These are phyloP conservation scores for Lichina pygmaea DNA, from an alignment of 495 filamentous ascomycete genomes.

Conservation along the genomic window DNA sequence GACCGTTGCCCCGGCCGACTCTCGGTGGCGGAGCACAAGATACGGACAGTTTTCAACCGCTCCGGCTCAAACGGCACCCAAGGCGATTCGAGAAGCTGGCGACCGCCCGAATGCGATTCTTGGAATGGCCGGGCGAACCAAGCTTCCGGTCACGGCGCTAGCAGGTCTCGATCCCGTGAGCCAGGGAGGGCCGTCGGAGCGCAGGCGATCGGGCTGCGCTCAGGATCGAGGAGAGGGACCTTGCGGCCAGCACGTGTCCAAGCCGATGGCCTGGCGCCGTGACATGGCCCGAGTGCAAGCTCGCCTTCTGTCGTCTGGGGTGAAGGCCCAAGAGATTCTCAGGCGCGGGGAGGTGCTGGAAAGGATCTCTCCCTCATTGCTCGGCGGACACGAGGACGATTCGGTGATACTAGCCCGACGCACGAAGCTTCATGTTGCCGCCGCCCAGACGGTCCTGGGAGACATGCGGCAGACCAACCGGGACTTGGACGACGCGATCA, in stretches of 20 bases:
- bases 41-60: slow-evolving; percentile 9
- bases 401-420: slow-evolving; percentile 16
- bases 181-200: too few species aligned
- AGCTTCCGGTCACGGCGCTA: slow-evolving; percentile 19
- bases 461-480: slow-evolving; percentile 27
- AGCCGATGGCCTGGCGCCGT: slow-evolving; percentile 14
- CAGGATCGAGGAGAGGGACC: too few species aligned
- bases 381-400: background rate
- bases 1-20: slow-evolving; percentile 1
- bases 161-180: slow-evolving; percentile 11
- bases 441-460: slow-evolving; percentile 30
- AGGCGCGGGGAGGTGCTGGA: slow-evolving; percentile 26
- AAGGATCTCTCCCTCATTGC: slow-evolving; percentile 11
- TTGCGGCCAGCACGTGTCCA: too few species aligned
- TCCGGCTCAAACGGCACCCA: slow-evolving; percentile 2
- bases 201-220: too few species aligned
- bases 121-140: too few species aligned
- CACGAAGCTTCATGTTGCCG: slow-evolving; percentile 38
- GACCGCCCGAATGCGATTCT: too few species aligned
- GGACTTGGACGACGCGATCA: slow-evolving; percentile 24
- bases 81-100: too few species aligned
- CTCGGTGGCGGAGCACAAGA: slow-evolving; percentile 5
- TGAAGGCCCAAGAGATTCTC: slow-evolving; percentile 59
- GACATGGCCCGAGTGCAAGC: slow-evolving; percentile 52
- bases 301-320: slow-evolving; percentile 52